phyloP scores from a whole-genome alignment of 441 rosid species.

The Bocquillonia castaneifolia region DNA sequence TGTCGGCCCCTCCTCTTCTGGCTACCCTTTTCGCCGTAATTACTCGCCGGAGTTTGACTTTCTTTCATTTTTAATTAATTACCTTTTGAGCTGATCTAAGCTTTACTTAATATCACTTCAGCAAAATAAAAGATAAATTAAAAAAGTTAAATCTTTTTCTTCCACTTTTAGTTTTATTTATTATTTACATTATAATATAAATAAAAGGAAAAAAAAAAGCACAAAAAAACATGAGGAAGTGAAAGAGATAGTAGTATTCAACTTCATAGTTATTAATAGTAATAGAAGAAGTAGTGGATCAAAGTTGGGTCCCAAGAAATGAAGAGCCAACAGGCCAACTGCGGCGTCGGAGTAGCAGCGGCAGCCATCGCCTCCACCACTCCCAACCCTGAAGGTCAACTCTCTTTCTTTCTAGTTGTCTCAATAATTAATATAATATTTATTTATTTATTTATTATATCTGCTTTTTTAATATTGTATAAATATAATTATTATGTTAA shows the following conservation, averaged over 20 bases:
- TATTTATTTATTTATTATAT: background rate
- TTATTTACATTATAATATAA: no score
- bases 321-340: slow-evolving; percentile 42
- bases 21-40: slow-evolving; percentile 1
- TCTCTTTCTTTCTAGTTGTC: background rate
- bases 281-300: background rate
- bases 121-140: background rate
- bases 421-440: background rate
- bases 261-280: background rate
- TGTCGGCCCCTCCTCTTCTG: slow-evolving; percentile 17
- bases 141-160: background rate
- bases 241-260: background rate
- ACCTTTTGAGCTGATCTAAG: slow-evolving; percentile 24
- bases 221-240: no score
- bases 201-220: background rate
- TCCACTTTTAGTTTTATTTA: background rate
- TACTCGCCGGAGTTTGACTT: slow-evolving; percentile 8
- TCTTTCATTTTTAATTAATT: background rate
- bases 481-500: no score
- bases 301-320: slow-evolving; percentile 17
- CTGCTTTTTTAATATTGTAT: background rate
- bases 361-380: slow-evolving; percentile 16
- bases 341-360: slow-evolving; percentile 31
- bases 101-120: background rate
- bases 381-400: slow-evolving; percentile 36